Evolutionary conservation across 768 basidiomycete species (phyloP), one percentile per base, ranked within the genome.

Genomic region (Glaciozyma martinii): DNA sequence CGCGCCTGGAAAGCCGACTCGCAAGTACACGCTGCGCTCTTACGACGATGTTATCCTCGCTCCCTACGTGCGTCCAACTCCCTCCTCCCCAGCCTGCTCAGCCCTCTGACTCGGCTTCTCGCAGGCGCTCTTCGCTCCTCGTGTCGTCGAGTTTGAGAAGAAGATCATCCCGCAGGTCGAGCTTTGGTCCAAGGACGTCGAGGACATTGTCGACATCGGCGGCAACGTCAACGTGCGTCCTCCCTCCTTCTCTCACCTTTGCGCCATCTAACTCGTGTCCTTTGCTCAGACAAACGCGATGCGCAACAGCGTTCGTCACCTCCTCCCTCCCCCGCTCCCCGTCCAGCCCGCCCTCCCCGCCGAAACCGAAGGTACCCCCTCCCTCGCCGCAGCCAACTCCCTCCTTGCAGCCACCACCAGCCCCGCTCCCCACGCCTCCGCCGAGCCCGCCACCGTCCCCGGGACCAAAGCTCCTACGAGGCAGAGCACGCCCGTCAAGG

Each of bases 1-100:
- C 44, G 79, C 82, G 59, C 87, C 91, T 8, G 85, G 84, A 44
- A 81, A 83, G 60, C 78, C 85, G 19, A 86, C 92, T 0, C 83
- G 88, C 75, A 95, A 95, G 74, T 97, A 92, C 75, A 86, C 85
- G 32, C 78, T 95, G 52, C 85, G 91, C 32, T 87, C 89, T 3
- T 98, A 95, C 74, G 94, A 98, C 74, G 95, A 99, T 76, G 86
- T 89, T 59, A 93, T 95, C 65, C 79, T 97, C 40, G 91, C 93
- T 1, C 90, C 94, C 3, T 89, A 94, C 86, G 95, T 92, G 72
- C 68, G 81, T 77, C n/a, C n/a, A n/a, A n/a, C n/a, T 16, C 53
- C 23, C 33, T 21, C 5, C 42, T 37, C n/a, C 42, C 33, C 18
- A 13, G 13, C 13, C 29, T 25, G 13, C 25, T 42, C 25, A 5